These are phyloP conservation scores for Sclerotinia minor DNA, from an alignment of 2,329 filamentous ascomycete species.

Conservation along the genomic window DNA sequence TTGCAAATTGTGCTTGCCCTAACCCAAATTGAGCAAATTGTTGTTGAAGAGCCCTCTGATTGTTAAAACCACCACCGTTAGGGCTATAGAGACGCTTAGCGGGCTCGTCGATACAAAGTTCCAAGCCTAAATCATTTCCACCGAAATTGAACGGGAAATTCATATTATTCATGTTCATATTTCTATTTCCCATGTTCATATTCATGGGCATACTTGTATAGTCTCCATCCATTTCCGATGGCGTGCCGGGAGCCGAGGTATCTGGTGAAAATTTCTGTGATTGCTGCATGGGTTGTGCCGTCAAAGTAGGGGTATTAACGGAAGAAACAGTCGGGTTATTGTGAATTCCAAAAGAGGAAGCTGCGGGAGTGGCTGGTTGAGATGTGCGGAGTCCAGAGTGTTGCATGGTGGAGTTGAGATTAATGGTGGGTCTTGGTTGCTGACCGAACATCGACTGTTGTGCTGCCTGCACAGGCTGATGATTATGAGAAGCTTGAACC, in stretches of 20 bases:
- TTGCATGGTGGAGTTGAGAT: slow-evolving; percentile 67
- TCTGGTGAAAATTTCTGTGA: slow-evolving; percentile 50
- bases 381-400: slow-evolving; percentile 82
- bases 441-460: slow-evolving; percentile 66
- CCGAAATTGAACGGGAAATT: slow-evolving; percentile 42
- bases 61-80: slow-evolving; percentile 65
- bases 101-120: slow-evolving; percentile 81
- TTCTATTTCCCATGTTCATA: slow-evolving; percentile 57
- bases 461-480: slow-evolving; percentile 67
- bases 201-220: slow-evolving; percentile 60
- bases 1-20: slow-evolving; percentile 64
- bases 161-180: slow-evolving; percentile 52
- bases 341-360: slow-evolving; percentile 75
- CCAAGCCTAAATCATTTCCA: slow-evolving; percentile 54
- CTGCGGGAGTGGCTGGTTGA: slow-evolving; percentile 80
- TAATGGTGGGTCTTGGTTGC: slow-evolving; percentile 68
- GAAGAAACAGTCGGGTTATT: slow-evolving; percentile 97
- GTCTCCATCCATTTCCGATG: slow-evolving; percentile 73
- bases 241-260: slow-evolving; percentile 68
- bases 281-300: slow-evolving; percentile 66
- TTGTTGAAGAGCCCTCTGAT: slow-evolving; percentile 64
- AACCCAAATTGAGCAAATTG: slow-evolving; percentile 72
- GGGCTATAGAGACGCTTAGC: slow-evolving; percentile 91
- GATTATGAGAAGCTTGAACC: slow-evolving; percentile 40
- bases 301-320: slow-evolving; percentile 90